These are phyloP conservation scores for Rhinocladiella mackenziei DNA, from an alignment of 2,329 filamentous ascomycete genomes.

Conservation along the genomic window DNA sequence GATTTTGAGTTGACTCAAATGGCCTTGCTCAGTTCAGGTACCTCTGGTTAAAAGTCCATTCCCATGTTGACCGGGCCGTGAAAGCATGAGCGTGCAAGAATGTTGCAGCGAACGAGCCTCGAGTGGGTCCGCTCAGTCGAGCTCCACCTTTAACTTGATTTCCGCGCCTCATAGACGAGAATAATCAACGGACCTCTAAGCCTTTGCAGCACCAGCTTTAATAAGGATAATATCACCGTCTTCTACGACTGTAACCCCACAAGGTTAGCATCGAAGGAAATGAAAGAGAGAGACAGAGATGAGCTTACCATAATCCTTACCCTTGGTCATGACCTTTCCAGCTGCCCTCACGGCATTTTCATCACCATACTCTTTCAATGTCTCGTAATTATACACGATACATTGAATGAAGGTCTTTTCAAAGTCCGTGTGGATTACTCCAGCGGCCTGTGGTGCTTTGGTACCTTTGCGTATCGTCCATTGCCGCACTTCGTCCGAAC, in stretches of 20 bases:
- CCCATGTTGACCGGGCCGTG: too few relatives aligned
- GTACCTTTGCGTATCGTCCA: constrained; percentile 96
- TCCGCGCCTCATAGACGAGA: too few relatives aligned
- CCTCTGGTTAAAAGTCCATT: too few relatives aligned
- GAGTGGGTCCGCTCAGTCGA: too few relatives aligned
- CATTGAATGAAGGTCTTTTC: constrained; percentile 99
- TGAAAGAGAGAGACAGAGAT: constrained; percentile 51
- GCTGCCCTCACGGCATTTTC: constrained; percentile 86
- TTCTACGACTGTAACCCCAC: constrained; percentile 36
- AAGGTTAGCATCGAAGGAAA: background rate
- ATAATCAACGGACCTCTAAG: too few relatives aligned
- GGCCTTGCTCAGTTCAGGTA: too few relatives aligned
- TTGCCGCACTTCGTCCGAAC: constrained; percentile 92
- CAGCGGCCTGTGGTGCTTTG: constrained; percentile 95
- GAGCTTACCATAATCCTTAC: constrained; percentile 73
- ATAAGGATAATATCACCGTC: constrained; percentile 69
- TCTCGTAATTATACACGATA: constrained; percentile 83
- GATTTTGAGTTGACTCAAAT: too few relatives aligned
- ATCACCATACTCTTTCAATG: constrained; percentile 80
- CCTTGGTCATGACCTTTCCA: constrained; percentile 97
- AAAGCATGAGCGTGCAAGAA: too few relatives aligned
- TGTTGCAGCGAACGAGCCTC: too few relatives aligned
- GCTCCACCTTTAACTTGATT: too few relatives aligned
- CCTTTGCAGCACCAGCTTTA: constrained; percentile 60
- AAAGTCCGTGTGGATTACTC: constrained; percentile 97